Evolutionary conservation across 352 stramenopile species (phyloP).

Genomic region (Phytophthora megakarya): DNA sequence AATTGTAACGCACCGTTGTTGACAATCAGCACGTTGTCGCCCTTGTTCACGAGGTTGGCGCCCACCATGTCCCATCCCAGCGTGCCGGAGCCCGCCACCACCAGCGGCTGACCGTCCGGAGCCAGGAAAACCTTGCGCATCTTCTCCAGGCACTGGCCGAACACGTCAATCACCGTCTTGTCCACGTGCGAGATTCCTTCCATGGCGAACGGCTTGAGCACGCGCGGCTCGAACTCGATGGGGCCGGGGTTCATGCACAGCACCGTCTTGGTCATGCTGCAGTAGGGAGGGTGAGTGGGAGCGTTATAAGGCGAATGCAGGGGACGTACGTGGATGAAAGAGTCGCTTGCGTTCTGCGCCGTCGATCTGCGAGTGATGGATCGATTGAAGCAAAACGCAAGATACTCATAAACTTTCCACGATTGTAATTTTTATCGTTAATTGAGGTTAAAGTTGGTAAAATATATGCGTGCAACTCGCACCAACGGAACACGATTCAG

Average conservation of each 20-base stretch:
- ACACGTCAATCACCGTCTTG: constrained; percentile 77
- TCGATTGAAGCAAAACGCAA: not conserved
- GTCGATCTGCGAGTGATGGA: constrained; percentile 26
- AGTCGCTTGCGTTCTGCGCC: constrained; percentile 18
- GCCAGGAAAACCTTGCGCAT: constrained; percentile 81
- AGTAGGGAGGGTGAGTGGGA: not conserved
- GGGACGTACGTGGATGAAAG: not conserved
- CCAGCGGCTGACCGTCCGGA: constrained; percentile 67
- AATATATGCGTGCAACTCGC: not conserved
- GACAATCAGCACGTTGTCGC: constrained; percentile 68
- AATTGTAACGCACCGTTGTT: constrained; percentile 53
- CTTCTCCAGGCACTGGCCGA: constrained; percentile 80
- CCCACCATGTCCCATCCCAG: constrained; percentile 86
- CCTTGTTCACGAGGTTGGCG: constrained; percentile 67
- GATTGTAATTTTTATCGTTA: not conserved
- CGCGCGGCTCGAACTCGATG: constrained; percentile 79
- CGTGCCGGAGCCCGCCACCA: constrained; percentile 71
- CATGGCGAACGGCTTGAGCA: constrained; percentile 71
- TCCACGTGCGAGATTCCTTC: constrained; percentile 84
- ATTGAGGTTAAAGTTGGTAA: not conserved
- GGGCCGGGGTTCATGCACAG: constrained; percentile 85
- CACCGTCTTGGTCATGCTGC: constrained; percentile 71
- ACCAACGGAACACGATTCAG: constrained; percentile 20
- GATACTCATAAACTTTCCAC: not conserved
- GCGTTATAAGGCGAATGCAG: not conserved